A percentile compares a stretch with the other conserved stretches of the same genome.
Conservation (phyloP, 257 asterid species). For the Scutellaria minor region DNA sequence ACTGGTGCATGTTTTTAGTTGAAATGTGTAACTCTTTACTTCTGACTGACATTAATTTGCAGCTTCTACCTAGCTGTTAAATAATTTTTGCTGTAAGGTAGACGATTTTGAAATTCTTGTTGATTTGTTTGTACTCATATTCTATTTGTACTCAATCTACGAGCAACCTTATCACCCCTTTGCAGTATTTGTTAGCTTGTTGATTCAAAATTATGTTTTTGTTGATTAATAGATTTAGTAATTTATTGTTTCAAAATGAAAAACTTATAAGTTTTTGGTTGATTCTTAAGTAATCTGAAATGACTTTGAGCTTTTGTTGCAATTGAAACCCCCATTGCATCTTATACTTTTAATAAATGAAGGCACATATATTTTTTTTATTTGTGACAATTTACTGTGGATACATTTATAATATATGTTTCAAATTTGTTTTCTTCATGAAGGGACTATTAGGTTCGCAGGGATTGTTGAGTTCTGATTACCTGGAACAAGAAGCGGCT, state of each 20-base stretch:
- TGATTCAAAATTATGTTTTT: neutral
- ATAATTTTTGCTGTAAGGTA: neutral
- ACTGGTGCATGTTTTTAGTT: constrained; percentile 20
- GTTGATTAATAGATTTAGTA: constrained; percentile 3
- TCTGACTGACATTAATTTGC: neutral
- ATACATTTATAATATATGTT: constrained; percentile 6
- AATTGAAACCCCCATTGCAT: constrained; percentile 10
- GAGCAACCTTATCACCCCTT: neutral
- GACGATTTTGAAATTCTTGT: neutral
- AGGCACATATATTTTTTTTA: constrained; percentile 23
- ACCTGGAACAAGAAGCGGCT: constrained; percentile 80
- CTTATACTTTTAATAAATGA: constrained; percentile 22
- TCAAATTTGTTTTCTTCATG: constrained; percentile 31
- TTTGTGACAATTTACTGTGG: neutral
- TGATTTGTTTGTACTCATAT: neutral
- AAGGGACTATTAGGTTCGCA: constrained; percentile 76
- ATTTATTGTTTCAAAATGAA: neutral
- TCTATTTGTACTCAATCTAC: neutral
- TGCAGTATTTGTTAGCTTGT: constrained; percentile 14
- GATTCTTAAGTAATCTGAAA: constrained; percentile 12
- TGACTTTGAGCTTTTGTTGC: constrained; percentile 9
- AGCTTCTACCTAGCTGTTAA: constrained; percentile 10
- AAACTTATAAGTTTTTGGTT: neutral
- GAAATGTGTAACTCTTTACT: neutral
- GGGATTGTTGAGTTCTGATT: constrained; percentile 75